Evolutionary conservation across 495 filamentous ascomycete genomes (phyloP).

Genomic region (Sordaria brevicollis): DNA sequence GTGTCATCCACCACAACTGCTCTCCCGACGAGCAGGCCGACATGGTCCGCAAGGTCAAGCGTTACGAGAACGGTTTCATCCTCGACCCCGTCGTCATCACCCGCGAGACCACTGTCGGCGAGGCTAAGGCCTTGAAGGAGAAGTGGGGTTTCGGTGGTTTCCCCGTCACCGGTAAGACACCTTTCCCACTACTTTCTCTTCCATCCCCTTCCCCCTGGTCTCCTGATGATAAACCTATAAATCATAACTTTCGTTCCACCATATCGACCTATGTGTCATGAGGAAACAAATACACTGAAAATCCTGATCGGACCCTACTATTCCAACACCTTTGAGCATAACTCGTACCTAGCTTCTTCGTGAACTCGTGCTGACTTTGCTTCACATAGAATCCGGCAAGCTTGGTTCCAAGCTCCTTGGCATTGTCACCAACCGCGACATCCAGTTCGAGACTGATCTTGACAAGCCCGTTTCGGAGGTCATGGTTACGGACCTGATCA

Average conservation of each 20-base stretch:
- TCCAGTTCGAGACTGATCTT: constrained; percentile 79
- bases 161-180: constrained; percentile 86
- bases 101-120: constrained; percentile 76
- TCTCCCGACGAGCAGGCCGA: constrained; percentile 88
- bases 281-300: constrained; percentile 49
- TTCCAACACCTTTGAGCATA: constrained; percentile 22
- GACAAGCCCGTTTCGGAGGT: constrained; percentile 70
- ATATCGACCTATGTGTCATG: constrained; percentile 79
- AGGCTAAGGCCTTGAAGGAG: constrained; percentile 86
- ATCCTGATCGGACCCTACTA: constrained; percentile 29
- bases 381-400: constrained; percentile 67
- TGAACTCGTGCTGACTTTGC: constrained; percentile 20
- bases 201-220: constrained; percentile 14
- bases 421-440: constrained; percentile 95
- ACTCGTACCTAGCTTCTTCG: constrained; percentile 2
- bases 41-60: constrained; percentile 98
- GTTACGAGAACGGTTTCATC: constrained; percentile 99
- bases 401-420: constrained; percentile 91
- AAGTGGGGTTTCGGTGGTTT: constrained; percentile 99
- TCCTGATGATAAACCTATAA: constrained; percentile 63
- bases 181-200: constrained; percentile 9
- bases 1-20: constrained; percentile 99
- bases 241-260: constrained; percentile 99
- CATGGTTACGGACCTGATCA: constrained; percentile 94
- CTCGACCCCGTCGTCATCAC: constrained; percentile 88